Conservation (phyloP, 2,329 filamentous ascomycete species). For the Cercospora brassicicola region DNA sequence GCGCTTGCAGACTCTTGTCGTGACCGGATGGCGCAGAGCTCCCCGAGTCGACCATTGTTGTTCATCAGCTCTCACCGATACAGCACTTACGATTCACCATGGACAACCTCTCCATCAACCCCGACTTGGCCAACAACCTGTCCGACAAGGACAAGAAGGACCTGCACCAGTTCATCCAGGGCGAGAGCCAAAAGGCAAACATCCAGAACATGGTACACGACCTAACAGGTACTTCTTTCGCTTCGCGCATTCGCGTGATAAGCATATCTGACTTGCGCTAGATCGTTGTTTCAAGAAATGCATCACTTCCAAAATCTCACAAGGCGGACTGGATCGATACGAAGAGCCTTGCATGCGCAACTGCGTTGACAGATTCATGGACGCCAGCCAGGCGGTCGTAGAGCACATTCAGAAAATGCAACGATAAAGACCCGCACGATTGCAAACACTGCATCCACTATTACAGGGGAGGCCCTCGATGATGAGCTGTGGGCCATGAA, state of each 20-base stretch:
- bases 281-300: constrained; percentile 86
- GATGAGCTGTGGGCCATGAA: background rate
- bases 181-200: constrained; percentile 81
- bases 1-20: background rate
- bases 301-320: constrained; percentile 71
- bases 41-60: background rate
- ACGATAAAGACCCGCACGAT: constrained; percentile 11
- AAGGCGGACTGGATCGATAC: constrained; percentile 67
- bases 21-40: background rate
- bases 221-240: constrained; percentile 13
- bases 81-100: constrained; percentile 17
- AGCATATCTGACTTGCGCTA: constrained; percentile 11
- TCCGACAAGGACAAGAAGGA: constrained; percentile 63
- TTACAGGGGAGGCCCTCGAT: background rate
- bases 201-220: constrained; percentile 52
- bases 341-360: constrained; percentile 87
- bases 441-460: background rate
- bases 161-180: constrained; percentile 79
- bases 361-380: constrained; percentile 91
- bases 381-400: constrained; percentile 81
- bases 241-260: constrained; percentile 60
- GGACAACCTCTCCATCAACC: constrained; percentile 33
- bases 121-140: constrained; percentile 35
- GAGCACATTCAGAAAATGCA: constrained; percentile 72
- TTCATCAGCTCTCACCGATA: background rate